Evolutionary conservation across 2,329 filamentous ascomycete genomes (phyloP), one percentile per base, ranked within the genome.

Genomic region (Talaromyces piceae): DNA sequence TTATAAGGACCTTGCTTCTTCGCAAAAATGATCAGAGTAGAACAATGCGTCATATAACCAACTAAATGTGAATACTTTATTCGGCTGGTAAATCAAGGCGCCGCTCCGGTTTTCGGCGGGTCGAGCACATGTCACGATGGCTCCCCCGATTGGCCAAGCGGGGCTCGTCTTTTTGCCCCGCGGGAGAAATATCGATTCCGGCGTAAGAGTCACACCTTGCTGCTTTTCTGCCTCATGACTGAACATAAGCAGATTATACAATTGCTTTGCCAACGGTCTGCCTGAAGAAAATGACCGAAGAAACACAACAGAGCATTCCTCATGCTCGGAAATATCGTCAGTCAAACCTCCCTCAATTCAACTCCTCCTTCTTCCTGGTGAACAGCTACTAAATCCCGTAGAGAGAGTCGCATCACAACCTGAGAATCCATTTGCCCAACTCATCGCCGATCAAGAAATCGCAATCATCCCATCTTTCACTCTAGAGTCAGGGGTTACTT

Each of bases 381-480:
- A 30, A 67, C 61, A 61, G 69, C 68, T 76, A 71, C 73, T 76
- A 76, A 76, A 76, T 76, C 73, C 73, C 73, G 73, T 75, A 76
- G 73, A 76, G 73, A 76, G 67, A 68, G 65, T 72, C 67, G 67
- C 65, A 55, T 63, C 80, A 50, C 89, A 96, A 70, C 83, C 87
- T 63, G 91, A 96, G 74, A 98, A 97, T 72, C 91, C 91, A 26
- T 97, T 91, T 67, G 82, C 88, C 54, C 73, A 78, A 57, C 78
- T 97, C 63, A 95, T 98, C 48, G 85, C 89, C 48, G 86, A 95
- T 62, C 93, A 97, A 72, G 79, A 86, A 49, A 86, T 95, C 63
- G 89, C 87, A 52, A 81, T 93, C 54, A 81, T 98, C 50, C 91
- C 93, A 2, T 84, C 84, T 23, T 95, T 96, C 68, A 90, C 86